Evolutionary conservation across 2,329 filamentous ascomycete genomes (phyloP).

Genomic region (Pseudopithomyces maydicus): DNA sequence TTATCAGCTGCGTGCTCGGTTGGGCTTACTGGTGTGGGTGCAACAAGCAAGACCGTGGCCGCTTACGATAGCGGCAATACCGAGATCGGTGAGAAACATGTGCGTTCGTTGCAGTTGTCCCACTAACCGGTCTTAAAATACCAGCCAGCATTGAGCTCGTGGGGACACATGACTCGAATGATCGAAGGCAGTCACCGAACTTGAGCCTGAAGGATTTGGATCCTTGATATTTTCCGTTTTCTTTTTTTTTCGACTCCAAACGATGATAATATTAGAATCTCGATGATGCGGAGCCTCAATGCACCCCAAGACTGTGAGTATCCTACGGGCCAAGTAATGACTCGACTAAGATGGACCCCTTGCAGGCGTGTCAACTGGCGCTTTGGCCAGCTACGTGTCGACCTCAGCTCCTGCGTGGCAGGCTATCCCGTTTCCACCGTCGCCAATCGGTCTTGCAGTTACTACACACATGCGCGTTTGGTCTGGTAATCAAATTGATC

Average conservation of each 20-base stretch:
- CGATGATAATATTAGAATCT: not conserved
- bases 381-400: conserved; percentile 1
- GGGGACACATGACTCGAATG: no score
- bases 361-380: not conserved
- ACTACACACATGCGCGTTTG: not conserved
- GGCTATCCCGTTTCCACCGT: not conserved
- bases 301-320: not conserved
- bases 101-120: conserved; percentile 1
- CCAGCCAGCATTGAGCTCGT: no score
- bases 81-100: conserved; percentile 8
- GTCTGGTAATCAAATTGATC: not conserved
- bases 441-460: not conserved
- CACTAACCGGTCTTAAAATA: not conserved
- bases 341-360: not conserved
- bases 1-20: not conserved
- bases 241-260: not conserved
- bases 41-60: not conserved
- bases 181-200: not conserved
- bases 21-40: not conserved
- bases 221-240: not conserved
- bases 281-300: no score
- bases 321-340: not conserved
- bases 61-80: conserved; percentile 2
- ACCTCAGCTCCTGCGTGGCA: conserved; percentile 1
- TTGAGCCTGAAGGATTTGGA: conserved; percentile 3